Percentiles rank a stretch among this genome's conserved stretches.
Conservation (phyloP, 768 basidiomycete genomes). For the Termitomyces sp. region DNA sequence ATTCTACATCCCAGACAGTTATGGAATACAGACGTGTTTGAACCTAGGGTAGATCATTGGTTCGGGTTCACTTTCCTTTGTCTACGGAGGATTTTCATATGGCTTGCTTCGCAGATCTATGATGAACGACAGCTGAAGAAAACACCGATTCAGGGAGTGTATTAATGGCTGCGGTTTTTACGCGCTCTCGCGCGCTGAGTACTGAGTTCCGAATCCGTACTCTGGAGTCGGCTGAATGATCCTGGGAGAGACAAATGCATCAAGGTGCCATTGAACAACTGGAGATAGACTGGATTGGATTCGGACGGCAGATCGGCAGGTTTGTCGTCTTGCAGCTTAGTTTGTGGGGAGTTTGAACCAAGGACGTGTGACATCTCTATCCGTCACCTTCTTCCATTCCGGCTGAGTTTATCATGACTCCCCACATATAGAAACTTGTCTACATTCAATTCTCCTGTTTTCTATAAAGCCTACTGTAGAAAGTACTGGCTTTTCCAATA, state of each 20-base stretch:
- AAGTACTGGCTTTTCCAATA: background rate
- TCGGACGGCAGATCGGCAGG: slow-evolving; percentile 13
- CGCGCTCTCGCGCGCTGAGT: background rate
- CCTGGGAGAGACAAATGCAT: background rate
- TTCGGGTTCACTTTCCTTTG: background rate
- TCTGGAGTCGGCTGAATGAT: slow-evolving; percentile 6
- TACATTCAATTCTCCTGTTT: slow-evolving; percentile 4
- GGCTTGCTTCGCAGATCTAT: background rate
- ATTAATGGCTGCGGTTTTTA: background rate
- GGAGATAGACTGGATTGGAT: background rate
- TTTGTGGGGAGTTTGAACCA: slow-evolving; percentile 8
- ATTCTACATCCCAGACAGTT: background rate
- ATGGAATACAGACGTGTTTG: slow-evolving; percentile 1
- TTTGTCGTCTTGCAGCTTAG: background rate
- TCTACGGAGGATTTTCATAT: too few species aligned
- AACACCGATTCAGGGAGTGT: background rate
- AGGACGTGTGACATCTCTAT: slow-evolving; percentile 15
- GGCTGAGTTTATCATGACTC: slow-evolving; percentile 7
- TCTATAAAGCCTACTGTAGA: slow-evolving; percentile 7
- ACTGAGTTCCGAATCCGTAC: background rate
- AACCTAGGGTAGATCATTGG: slow-evolving; percentile 1
- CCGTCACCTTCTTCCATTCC: slow-evolving; percentile 10
- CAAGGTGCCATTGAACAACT: background rate
- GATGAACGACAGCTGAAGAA: background rate
- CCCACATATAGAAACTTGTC: slow-evolving; percentile 9